phyloP scores from a whole-genome alignment of 768 basidiomycete species.

The Pleurotus tuoliensis region DNA sequence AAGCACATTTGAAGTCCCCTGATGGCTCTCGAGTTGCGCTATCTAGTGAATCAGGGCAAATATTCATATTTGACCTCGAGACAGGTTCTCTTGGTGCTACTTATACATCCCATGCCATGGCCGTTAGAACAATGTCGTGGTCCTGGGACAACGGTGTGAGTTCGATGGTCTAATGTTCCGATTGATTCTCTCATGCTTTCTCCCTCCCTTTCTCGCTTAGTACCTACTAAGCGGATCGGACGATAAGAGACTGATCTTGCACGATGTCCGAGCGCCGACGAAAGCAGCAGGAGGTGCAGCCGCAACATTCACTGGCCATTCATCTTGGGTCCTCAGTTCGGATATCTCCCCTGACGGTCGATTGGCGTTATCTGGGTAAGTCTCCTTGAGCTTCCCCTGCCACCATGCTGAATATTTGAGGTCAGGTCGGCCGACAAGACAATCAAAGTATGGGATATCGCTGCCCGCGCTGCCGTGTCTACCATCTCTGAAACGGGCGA shows the following conservation, averaged over 20 bases:
- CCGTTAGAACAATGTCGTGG: constrained; percentile 85
- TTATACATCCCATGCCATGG: constrained; percentile 87
- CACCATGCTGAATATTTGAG: constrained; percentile 3
- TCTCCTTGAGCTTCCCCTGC: constrained; percentile 6
- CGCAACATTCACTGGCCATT: constrained; percentile 82
- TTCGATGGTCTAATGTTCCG: background rate
- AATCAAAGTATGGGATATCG: constrained; percentile 85
- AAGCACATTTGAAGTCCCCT: constrained; percentile 59
- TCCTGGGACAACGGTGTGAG: constrained; percentile 83
- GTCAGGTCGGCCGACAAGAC: constrained; percentile 79
- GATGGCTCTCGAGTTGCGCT: constrained; percentile 82
- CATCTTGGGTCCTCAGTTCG: constrained; percentile 85
- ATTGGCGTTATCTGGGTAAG: constrained; percentile 77
- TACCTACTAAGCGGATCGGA: constrained; percentile 87
- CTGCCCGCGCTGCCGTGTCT: constrained; percentile 67
- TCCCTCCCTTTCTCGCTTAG: constrained; percentile 31
- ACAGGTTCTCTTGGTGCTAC: constrained; percentile 60
- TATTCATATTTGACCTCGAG: constrained; percentile 81
- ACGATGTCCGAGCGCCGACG: constrained; percentile 70
- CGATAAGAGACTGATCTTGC: constrained; percentile 85
- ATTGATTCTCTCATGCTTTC: background rate
- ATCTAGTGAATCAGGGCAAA: constrained; percentile 82
- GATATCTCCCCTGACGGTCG: constrained; percentile 81
- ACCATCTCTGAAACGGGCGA: constrained; percentile 77
- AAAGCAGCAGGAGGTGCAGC: constrained; percentile 71